Evolutionary conservation across 2,329 filamentous ascomycete species (phyloP), one percentile per base, ranked within the genome.

Genomic region (Trichophaea hybrida): DNA sequence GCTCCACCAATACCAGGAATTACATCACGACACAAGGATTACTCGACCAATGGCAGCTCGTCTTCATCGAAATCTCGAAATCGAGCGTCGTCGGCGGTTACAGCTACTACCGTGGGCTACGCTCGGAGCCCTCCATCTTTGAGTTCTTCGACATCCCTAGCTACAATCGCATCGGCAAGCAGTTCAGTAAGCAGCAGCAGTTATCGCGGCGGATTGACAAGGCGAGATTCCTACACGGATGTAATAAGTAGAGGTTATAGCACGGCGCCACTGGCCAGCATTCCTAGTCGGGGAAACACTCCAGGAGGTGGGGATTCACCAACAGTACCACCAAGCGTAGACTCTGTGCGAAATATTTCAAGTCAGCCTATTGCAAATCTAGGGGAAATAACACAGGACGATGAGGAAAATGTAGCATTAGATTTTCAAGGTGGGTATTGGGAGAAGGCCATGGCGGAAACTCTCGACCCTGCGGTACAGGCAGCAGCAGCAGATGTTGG

Each of bases 141-240:
- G 56, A 65, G 55, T 56, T 61, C 63, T 55, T 62, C 59, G 55
- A 52, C 59, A 48, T 65, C 63, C 43, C 58, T 61, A 52, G 57
- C 63, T 12, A 64, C 63, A 17, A 63, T 65, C 60, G 61, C 63
- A 32, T 65, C 63, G 10, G 61, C 57, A n/a, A 61, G 62, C 40
- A 63, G 60, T 34, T 55, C 59, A 31, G 59, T 58, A 34, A 64
- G 64, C 37, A 59, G 40, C 52, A 52, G 40, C 48, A 64, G 44
- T 17, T 44, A 37, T 17, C 58, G 53, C 48, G 63, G 63, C 40
- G 53, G 55, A 12, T 57, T 62, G 33, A 61, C 63, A 37, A 60
- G 63, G 56, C 57, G 58, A 44, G 63, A 61, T 59, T 64, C 59
- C 50, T 61, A 56, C 43, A 58, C 59, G 56, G 57, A 62, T 54